phyloP scores from a whole-genome alignment of 352 stramenopile species.

The Globisporangium cederbergense region DNA sequence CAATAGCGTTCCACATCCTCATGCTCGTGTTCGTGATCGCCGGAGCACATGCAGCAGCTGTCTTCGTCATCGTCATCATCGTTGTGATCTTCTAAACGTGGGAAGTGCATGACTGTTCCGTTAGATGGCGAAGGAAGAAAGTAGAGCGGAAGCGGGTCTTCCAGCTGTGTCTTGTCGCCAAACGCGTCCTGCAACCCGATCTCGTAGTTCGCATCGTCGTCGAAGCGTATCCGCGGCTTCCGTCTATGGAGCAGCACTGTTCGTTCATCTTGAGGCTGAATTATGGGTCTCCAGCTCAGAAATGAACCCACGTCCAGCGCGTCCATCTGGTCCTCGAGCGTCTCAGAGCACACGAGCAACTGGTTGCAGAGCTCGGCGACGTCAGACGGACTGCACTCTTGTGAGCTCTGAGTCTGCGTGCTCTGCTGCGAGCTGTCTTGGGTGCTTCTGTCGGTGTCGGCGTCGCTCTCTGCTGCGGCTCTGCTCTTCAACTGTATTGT shows the following conservation, averaged over 20 bases:
- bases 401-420: slow-evolving; percentile 1
- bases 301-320: slow-evolving; percentile 15
- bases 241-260: slow-evolving; percentile 4
- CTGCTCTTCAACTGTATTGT: background rate
- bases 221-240: slow-evolving; percentile 16
- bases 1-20: slow-evolving; percentile 10
- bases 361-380: slow-evolving; percentile 10
- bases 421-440: slow-evolving; percentile 7
- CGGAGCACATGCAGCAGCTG: slow-evolving; percentile 11
- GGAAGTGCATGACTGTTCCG: background rate
- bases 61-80: background rate
- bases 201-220: slow-evolving; percentile 4
- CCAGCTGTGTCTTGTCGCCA: slow-evolving; percentile 9
- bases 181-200: slow-evolving; percentile 11
- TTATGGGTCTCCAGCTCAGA: slow-evolving; percentile 1
- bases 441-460: background rate
- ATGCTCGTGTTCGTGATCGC: background rate
- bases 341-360: slow-evolving; percentile 17
- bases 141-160: background rate
- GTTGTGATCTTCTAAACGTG: background rate
- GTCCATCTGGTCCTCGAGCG: slow-evolving; percentile 17
- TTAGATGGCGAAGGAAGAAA: background rate
- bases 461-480: background rate
- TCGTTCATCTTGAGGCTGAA: background rate
- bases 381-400: slow-evolving; percentile 12